A percentile compares a stretch with the other conserved stretches of the same genome.
These are phyloP conservation scores for Chytridium lagenaria DNA, from an alignment of 371 early-diverging fungal genomes.

Conservation along the genomic window DNA sequence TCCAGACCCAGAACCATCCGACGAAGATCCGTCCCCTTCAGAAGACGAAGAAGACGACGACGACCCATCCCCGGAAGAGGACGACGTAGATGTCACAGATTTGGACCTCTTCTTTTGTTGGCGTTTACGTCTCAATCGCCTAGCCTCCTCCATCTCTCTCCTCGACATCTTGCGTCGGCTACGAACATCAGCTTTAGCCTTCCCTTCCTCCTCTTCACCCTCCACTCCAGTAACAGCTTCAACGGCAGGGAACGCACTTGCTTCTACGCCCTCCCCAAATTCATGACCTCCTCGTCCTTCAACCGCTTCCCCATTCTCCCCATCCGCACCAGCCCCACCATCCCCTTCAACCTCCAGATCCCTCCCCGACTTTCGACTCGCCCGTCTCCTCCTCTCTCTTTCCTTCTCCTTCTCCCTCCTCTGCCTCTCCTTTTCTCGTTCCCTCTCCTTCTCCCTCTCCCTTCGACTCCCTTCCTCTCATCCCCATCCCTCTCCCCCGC, in stretches of 20 bases:
- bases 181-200: no score
- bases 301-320: no score
- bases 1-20: not conserved
- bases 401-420: slow-evolving; percentile 11
- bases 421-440: not conserved
- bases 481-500: not conserved
- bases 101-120: no score
- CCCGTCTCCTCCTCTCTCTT: not conserved
- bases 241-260: no score
- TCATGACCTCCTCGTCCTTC: no score
- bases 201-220: no score
- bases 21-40: no score
- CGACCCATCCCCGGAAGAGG: not conserved
- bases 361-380: not conserved
- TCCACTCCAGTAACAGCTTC: no score
- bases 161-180: no score
- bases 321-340: not conserved
- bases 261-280: no score
- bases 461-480: not conserved
- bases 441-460: slow-evolving; percentile 11
- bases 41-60: not conserved
- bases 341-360: not conserved
- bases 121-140: not conserved
- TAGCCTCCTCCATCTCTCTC: not conserved
- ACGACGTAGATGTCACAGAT: not conserved